Conservation (phyloP, 176 grass and related monocot species). For the Phragmites australis region DNA sequence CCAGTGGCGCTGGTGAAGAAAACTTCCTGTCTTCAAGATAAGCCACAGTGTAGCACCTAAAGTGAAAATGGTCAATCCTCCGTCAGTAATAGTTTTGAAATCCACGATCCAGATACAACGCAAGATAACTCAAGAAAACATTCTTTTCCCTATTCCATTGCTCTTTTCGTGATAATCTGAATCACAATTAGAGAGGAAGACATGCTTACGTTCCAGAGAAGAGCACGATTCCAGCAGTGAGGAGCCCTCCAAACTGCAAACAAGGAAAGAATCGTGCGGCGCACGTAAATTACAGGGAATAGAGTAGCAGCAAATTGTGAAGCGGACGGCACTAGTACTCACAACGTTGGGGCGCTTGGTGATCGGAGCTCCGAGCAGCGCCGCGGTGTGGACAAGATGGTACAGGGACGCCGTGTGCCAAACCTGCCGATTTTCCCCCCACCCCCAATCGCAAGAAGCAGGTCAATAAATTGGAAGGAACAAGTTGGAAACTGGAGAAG, state of each 20-base stretch:
- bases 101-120: conserved; percentile 1
- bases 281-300: background rate
- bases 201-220: conserved; percentile 91
- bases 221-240: conserved; percentile 72
- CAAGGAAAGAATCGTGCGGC: background rate
- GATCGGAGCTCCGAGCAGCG: conserved; percentile 81
- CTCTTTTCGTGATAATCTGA: background rate
- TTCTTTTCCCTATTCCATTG: background rate
- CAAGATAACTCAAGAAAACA: background rate
- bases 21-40: conserved; percentile 87
- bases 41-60: conserved; percentile 80
- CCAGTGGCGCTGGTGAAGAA: conserved; percentile 70
- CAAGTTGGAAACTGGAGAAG: background rate
- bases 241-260: conserved; percentile 87
- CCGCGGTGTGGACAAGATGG: conserved; percentile 88
- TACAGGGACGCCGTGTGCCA: conserved; percentile 92
- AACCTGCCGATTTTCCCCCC: conserved; percentile 45
- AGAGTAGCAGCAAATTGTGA: background rate
- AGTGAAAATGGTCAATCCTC: conserved; percentile 25
- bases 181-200: background rate
- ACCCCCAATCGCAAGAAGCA: background rate
- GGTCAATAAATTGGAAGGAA: background rate
- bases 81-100: background rate
- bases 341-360: conserved; percentile 73
- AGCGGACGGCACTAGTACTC: background rate